phyloP scores from a whole-genome alignment of 75 land plant species.

The Selaginella moellendorffii region DNA sequence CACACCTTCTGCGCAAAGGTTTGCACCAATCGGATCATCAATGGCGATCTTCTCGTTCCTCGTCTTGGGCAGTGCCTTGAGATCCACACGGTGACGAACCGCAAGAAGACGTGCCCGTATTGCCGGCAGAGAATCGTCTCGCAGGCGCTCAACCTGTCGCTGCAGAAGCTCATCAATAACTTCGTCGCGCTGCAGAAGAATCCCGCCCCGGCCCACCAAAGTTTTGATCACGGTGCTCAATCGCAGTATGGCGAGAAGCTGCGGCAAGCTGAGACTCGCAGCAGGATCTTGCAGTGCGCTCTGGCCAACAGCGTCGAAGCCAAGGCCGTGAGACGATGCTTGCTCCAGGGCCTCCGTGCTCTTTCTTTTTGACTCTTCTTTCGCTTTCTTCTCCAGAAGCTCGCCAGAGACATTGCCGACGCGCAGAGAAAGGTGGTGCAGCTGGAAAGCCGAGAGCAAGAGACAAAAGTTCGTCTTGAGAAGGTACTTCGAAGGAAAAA shows the following conservation, averaged over 20 bases:
- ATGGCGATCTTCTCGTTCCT: background rate
- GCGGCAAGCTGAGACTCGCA: constrained; percentile 11
- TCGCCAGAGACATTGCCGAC: no score
- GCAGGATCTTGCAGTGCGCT: no score
- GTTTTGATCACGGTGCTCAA: background rate
- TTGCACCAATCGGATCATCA: background rate
- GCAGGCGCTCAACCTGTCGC: constrained; percentile 12
- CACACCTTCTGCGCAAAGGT: constrained; percentile 19
- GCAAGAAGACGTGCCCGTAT: constrained; percentile 17
- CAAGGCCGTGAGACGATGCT: no score
- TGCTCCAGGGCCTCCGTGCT: no score
- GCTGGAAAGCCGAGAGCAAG: no score
- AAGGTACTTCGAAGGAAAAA: no score
- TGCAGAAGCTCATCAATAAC: constrained; percentile 15
- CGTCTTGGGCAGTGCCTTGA: constrained; percentile 12
- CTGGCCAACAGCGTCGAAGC: no score
- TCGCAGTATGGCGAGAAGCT: constrained; percentile 2
- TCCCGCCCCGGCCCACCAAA: no score
- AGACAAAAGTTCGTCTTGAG: no score
- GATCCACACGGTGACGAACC: constrained; percentile 7
- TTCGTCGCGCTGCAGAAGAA: constrained; percentile 10
- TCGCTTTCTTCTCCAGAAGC: no score
- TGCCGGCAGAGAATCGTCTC: constrained; percentile 15
- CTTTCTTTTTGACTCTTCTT: no score
- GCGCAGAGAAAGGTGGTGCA: no score